Conservation (phyloP, 768 basidiomycete genomes). For the Fistulinella prunicolor region DNA sequence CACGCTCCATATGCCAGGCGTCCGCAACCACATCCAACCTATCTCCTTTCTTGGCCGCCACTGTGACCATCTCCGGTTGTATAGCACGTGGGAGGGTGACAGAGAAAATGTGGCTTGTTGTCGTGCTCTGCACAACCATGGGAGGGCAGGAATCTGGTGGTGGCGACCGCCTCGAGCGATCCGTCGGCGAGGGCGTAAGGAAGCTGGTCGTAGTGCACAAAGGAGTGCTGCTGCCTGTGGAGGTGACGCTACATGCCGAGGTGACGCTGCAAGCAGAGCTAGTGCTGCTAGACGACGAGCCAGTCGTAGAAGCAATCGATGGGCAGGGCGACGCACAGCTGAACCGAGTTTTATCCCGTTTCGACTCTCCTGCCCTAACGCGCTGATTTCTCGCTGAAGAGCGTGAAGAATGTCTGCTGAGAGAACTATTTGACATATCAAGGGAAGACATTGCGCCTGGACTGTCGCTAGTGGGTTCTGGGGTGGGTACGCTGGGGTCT, state of each 20-base stretch:
- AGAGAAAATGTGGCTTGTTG: constrained; percentile 41
- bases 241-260: constrained; percentile 20
- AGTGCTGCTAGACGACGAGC: constrained; percentile 22
- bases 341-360: constrained; percentile 30
- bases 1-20: constrained; percentile 58
- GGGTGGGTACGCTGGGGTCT: constrained; percentile 15
- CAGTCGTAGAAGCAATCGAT: constrained; percentile 23
- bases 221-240: constrained; percentile 12
- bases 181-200: constrained; percentile 27
- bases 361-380: constrained; percentile 23
- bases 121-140: constrained; percentile 43
- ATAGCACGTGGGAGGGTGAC: constrained; percentile 48
- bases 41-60: constrained; percentile 58
- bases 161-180: constrained; percentile 31
- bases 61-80: constrained; percentile 61
- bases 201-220: constrained; percentile 16
- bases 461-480: constrained; percentile 17
- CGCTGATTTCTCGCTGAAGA: constrained; percentile 29
- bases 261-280: constrained; percentile 26
- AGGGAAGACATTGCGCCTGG: constrained; percentile 23
- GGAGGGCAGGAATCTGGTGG: constrained; percentile 38
- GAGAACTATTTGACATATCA: constrained; percentile 22
- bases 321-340: constrained; percentile 29
- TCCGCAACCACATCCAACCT: constrained; percentile 56
- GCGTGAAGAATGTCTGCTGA: constrained; percentile 31